Base-by-base conservation (phyloP, 2,329 filamentous ascomycete species). In the Sporothrix humicola region DNA sequence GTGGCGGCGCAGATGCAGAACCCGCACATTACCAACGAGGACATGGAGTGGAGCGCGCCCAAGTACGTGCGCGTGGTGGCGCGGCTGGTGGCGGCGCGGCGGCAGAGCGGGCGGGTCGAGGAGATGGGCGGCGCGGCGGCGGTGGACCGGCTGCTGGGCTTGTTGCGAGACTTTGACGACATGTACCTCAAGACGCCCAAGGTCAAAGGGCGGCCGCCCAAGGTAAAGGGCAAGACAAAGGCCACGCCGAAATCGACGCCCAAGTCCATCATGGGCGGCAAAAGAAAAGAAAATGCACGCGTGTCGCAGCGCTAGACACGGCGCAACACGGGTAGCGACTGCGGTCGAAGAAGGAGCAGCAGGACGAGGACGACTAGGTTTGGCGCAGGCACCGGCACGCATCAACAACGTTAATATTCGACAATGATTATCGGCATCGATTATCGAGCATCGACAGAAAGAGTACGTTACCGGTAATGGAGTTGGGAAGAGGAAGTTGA, bases 1-100 rank as follows among this genome's bases (percentile, higher is more conserved):
- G 76, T 81, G n/a, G 63, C 77, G 8, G 77, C 76, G 20, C 78
- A 81, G 75, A 75, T 79, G 74, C 72, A 72, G 73, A 78, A 79
- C 69, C 77, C 78, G 15, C 74, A 77, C 72, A 79, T 78, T 61
- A 79, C 79, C 31, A 81, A 81, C 73, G 79, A 81, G 56, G 78
- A 80, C 73, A 77, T 80, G 77, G 77, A 76, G 54, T 77, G 76
- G 76, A 76, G 75, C 20, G 77, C 77, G 71, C 75, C 76, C 37
- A 75, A 76, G 71, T 77, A 77, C 69, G 75, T 78, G 69, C 74
- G 74, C 3, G 74, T 77, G 1, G 75, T 78, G 13, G 74, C 74
- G 12, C 70, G 69, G 12, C 71, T 78, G 44, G 77, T 78, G 7
- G 69, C 54, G 26, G 73, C 66, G 54, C 75, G 77, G 42, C 72